Evolutionary conservation across 2,329 filamentous ascomycete species (phyloP).

Genomic region (Fusarium sacchari): DNA sequence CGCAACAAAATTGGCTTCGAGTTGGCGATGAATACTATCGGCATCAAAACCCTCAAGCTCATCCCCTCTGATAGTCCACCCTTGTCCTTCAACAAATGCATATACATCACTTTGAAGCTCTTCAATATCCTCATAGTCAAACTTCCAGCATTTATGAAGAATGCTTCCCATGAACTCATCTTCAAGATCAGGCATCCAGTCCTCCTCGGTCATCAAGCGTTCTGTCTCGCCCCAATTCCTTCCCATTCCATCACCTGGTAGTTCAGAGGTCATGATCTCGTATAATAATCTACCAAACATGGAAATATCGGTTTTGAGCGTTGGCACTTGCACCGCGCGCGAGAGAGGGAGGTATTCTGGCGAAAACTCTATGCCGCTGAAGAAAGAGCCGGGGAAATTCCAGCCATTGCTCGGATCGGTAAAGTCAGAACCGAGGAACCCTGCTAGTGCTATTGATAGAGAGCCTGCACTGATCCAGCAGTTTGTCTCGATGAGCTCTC

Average conservation of each 20-base stretch:
- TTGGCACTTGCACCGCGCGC: background rate
- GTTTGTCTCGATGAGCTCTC: rapidly evolving
- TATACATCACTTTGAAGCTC: background rate
- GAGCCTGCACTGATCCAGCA: background rate
- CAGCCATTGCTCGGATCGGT: background rate
- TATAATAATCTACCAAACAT: background rate
- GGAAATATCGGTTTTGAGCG: background rate
- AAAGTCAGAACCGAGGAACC: background rate
- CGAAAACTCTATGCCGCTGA: background rate
- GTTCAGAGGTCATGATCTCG: background rate
- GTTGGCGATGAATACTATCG: rapidly evolving
- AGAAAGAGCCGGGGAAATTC: background rate
- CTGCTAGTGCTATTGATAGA: background rate
- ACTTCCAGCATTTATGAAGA: background rate
- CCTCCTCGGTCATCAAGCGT: background rate
- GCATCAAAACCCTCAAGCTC: background rate
- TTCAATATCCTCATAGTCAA: background rate
- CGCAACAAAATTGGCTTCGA: background rate
- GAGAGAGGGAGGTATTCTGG: background rate
- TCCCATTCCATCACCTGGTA: background rate
- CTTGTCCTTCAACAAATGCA: background rate
- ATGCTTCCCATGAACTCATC: background rate
- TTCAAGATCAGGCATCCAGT: background rate
- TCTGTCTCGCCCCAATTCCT: background rate
- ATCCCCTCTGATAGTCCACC: background rate